Evolutionary conservation across 257 asterid genomes (phyloP).

Genomic region (Nicotiana noctiflora): DNA sequence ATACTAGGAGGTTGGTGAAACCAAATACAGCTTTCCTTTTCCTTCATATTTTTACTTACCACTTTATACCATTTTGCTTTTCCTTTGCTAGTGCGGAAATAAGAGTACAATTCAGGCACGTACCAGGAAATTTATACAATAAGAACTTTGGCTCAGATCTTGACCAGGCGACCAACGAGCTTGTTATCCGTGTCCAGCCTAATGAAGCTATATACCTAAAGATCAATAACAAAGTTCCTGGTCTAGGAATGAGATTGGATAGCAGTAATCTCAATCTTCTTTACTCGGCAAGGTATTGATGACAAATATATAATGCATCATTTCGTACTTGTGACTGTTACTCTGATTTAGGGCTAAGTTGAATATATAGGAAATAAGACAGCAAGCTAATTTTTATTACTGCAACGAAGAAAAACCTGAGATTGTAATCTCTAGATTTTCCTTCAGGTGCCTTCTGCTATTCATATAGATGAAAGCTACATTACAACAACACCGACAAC

Average conservation of each 20-base stretch:
- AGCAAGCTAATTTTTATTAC: neutral
- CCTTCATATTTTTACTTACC: neutral
- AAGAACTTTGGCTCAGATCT: slow-evolving; percentile 63
- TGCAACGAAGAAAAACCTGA: neutral
- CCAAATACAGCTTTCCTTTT: neutral
- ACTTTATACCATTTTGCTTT: neutral
- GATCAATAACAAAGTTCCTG: slow-evolving; percentile 95
- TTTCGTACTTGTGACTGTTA: neutral
- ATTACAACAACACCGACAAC: neutral
- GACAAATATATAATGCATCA: neutral
- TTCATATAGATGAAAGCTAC: neutral
- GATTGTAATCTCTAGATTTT: neutral
- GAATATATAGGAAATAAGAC: neutral
- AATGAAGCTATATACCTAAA: slow-evolving; percentile 86
- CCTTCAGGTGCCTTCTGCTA: neutral
- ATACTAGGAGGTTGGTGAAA: slow-evolving; percentile 48
- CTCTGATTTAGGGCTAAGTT: neutral
- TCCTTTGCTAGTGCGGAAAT: slow-evolving; percentile 62
- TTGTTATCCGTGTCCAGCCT: slow-evolving; percentile 96
- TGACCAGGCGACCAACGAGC: slow-evolving; percentile 89
- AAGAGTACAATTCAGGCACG: slow-evolving; percentile 91
- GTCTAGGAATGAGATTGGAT: slow-evolving; percentile 87
- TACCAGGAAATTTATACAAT: slow-evolving; percentile 85
- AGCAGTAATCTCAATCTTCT: slow-evolving; percentile 88
- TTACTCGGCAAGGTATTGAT: slow-evolving; percentile 73